These are phyloP conservation scores for Takashimella tepidaria DNA, from an alignment of 1,284 basidiomycete genomes.

Conservation along the genomic window DNA sequence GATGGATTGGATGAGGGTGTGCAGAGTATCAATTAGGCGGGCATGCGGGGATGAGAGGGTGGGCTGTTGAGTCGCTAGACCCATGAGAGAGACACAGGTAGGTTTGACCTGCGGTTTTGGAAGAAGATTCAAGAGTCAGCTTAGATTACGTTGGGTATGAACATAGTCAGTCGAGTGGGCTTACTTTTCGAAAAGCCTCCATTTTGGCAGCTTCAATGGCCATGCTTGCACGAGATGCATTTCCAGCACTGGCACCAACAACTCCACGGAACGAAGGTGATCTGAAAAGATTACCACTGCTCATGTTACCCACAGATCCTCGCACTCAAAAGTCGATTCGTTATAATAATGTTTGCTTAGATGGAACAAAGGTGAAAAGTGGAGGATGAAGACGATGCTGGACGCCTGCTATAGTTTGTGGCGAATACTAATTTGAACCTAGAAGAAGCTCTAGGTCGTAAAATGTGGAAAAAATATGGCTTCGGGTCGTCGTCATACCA, in stretches of 20 bases:
- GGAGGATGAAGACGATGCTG: too few species aligned
- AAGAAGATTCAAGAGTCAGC: conserved; percentile 8
- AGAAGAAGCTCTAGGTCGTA: too few species aligned
- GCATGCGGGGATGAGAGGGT: conserved; percentile 53
- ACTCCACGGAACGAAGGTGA: background rate
- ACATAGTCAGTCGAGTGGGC: background rate
- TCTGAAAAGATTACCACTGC: background rate
- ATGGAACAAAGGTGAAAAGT: too few species aligned
- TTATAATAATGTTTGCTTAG: too few species aligned
- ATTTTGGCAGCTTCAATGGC: conserved; percentile 19
- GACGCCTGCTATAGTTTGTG: too few species aligned
- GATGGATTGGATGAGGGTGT: conserved; percentile 51
- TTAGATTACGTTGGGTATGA: background rate
- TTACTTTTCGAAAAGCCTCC: conserved; percentile 37
- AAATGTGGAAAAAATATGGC: too few species aligned
- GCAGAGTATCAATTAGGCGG: conserved; percentile 56
- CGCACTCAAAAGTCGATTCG: too few species aligned
- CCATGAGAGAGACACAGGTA: conserved; percentile 71
- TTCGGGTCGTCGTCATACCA: too few species aligned
- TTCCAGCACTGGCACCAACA: too few species aligned
- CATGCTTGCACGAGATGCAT: too few species aligned
- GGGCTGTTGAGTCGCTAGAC: conserved; percentile 58
- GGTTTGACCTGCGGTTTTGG: conserved; percentile 65
- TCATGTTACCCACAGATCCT: background rate
- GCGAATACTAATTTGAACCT: too few species aligned